Base-by-base conservation (phyloP, 2,329 filamentous ascomycete species). In the Boeremia lycopersici region DNA sequence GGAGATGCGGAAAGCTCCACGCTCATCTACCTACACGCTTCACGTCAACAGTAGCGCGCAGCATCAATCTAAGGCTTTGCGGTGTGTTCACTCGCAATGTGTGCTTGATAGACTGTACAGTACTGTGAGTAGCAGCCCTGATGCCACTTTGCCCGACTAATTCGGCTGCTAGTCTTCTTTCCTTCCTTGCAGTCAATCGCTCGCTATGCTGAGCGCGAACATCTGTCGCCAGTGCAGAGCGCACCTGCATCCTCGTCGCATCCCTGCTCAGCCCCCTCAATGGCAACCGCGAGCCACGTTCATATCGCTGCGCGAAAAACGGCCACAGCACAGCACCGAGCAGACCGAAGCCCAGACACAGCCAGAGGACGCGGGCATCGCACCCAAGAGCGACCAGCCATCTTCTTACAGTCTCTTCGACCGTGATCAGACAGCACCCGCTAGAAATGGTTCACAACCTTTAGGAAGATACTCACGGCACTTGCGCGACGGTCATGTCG, bases 261-360 rank as follows among this genome's bases (percentile, higher is more conserved):
- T 41, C 41, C 25, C 34, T 48, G 5, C 60, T 48, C 33, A 53
- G 33, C 29, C 42, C 25, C 57, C 57, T 17, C 71, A 70, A 69
- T 71, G 68, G 67, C 70, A 70, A 41, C 50, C 67, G 29, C 59
- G 61, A 57, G 68, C 71, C 48, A 69, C 70, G 10, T 71, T 75
- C 50, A 53, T 71, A 36, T 74, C 71, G 40, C 55, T 74, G 29
- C 60, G 60, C 28, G 53, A 43, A 8, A 33, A 41, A 25, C 51
- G 55, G 26, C 56, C 59, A 30, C 56, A 49, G 34, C 41, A 53
- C 40, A 39, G 45, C 19, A 15, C 55, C 38, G 50, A 59, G 31
- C 47, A 62, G 10, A 49, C 60, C 39, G 43, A 58, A 29, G 17
- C 49, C 2, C 42, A 47, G 15, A 48, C 53, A 17, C 49, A 61